Evolutionary conservation across 1,284 basidiomycete species (phyloP).

Genomic region (Ceratobasidium sp.): DNA sequence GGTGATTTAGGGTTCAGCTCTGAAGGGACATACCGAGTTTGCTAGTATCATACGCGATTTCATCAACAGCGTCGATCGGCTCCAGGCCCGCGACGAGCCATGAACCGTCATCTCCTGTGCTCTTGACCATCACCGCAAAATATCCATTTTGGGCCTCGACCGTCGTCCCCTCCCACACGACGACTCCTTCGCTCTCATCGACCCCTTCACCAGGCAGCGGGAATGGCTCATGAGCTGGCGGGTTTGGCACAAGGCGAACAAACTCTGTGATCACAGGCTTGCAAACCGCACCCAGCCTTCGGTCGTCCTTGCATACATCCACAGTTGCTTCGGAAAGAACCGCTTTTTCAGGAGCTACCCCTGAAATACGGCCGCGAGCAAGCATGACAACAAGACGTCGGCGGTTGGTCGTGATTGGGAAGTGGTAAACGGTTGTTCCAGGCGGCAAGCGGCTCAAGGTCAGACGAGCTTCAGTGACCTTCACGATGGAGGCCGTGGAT

Average conservation of each 20-base stretch:
- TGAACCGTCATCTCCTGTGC: constrained; percentile 59
- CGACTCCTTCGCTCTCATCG: constrained; percentile 75
- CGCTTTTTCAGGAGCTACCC: constrained; percentile 24
- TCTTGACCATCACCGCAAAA: constrained; percentile 63
- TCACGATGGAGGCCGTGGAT: background rate
- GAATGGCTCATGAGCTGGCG: constrained; percentile 60
- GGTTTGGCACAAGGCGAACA: constrained; percentile 67
- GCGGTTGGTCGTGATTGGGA: background rate
- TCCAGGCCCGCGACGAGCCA: constrained; percentile 62
- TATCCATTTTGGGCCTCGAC: constrained; percentile 47
- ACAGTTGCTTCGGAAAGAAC: constrained; percentile 14
- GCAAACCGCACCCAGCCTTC: background rate
- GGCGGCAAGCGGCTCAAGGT: background rate
- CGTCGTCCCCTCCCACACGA: constrained; percentile 54
- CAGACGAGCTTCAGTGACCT: background rate
- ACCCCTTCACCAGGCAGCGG: constrained; percentile 69
- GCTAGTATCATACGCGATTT: constrained; percentile 52
- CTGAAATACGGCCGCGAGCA: constrained; percentile 28
- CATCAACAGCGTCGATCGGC: constrained; percentile 45
- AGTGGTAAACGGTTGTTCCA: constrained; percentile 12
- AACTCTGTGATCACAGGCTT: background rate
- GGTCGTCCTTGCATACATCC: constrained; percentile 1
- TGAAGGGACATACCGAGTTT: constrained; percentile 58
- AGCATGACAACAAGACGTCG: constrained; percentile 19
- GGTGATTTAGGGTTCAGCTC: background rate